Evolutionary conservation across 2,329 filamentous ascomycete species (phyloP).

Genomic region (Aspergillus alliaceus): DNA sequence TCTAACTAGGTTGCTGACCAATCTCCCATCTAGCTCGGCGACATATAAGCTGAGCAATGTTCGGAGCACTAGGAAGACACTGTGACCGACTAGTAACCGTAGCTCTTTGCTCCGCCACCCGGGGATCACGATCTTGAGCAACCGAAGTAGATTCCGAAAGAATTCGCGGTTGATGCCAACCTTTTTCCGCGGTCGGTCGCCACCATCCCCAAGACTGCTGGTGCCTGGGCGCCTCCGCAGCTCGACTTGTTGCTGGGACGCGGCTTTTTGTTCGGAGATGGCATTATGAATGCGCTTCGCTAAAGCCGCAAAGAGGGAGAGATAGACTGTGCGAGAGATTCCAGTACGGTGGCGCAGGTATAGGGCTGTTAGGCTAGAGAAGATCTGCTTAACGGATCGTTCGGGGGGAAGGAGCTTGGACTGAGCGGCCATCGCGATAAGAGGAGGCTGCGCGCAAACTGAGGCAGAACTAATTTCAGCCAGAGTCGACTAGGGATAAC

Average conservation of each 20-base stretch:
- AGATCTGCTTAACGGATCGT: conserved; percentile 63
- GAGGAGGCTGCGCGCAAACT: conserved; percentile 7
- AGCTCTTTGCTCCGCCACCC: conserved; percentile 88
- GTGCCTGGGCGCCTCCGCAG: conserved; percentile 54
- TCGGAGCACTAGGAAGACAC: conserved; percentile 83
- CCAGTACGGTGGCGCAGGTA: conserved; percentile 78
- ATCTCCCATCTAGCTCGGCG: conserved; percentile 87
- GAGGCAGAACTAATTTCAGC: conserved; percentile 15
- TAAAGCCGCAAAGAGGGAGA: conserved; percentile 77
- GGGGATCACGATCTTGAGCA: conserved; percentile 85
- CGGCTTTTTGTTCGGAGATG: conserved; percentile 88
- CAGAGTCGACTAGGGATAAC: conserved; percentile 21
- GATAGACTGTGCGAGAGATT: conserved; percentile 80
- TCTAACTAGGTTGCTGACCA: conserved; percentile 89
- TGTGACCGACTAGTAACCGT: conserved; percentile 82
- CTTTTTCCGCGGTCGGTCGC: conserved; percentile 61
- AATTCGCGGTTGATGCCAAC: conserved; percentile 92
- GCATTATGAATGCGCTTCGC: conserved; percentile 87
- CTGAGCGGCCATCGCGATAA: conserved; percentile 65
- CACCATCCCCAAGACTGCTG: conserved; percentile 34
- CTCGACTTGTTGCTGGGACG: conserved; percentile 67
- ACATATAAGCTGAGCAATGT: conserved; percentile 95
- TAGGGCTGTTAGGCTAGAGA: conserved; percentile 66
- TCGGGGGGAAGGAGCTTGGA: conserved; percentile 70
- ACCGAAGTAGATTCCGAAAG: conserved; percentile 71